phyloP scores from a whole-genome alignment of 306 rosid genomes.

The Herpetospermum pedunculosum region DNA sequence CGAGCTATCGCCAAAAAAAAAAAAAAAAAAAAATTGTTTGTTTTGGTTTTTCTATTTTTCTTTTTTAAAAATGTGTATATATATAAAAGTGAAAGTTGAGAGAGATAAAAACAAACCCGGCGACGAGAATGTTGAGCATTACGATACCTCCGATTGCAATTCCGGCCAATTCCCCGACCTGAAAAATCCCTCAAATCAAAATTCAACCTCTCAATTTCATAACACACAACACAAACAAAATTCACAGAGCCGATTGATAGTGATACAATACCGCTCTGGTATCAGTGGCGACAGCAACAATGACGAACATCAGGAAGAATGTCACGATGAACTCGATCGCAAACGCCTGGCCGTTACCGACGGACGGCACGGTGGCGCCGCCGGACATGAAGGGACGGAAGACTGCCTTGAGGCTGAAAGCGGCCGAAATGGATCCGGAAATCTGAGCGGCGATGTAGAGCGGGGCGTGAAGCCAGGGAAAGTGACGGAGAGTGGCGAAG shows the following conservation, averaged over 20 bases:
- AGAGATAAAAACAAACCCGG: too few relatives aligned
- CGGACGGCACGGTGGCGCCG: background rate
- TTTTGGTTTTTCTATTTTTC: too few relatives aligned
- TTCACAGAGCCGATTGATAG: too few relatives aligned
- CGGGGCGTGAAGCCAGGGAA: background rate
- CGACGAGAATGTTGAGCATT: constrained; percentile 37
- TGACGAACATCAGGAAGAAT: background rate
- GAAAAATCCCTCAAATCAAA: too few relatives aligned
- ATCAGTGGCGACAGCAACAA: background rate
- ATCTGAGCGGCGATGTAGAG: background rate
- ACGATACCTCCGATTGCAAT: constrained; percentile 41
- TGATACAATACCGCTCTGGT: background rate
- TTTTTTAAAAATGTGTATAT: too few relatives aligned
- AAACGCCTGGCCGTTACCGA: background rate
- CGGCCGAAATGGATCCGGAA: background rate
- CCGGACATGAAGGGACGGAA: background rate
- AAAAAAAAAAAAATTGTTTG: too few relatives aligned
- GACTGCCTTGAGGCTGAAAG: background rate
- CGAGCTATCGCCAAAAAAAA: too few relatives aligned
- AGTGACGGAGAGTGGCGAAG: background rate
- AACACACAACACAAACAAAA: too few relatives aligned
- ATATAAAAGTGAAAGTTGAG: too few relatives aligned
- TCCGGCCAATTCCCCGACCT: constrained; percentile 38
- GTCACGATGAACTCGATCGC: background rate
- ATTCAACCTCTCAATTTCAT: too few relatives aligned